phyloP scores from a whole-genome alignment of 2,329 filamentous ascomycete species.

The Sordariomycetes sp. region DNA sequence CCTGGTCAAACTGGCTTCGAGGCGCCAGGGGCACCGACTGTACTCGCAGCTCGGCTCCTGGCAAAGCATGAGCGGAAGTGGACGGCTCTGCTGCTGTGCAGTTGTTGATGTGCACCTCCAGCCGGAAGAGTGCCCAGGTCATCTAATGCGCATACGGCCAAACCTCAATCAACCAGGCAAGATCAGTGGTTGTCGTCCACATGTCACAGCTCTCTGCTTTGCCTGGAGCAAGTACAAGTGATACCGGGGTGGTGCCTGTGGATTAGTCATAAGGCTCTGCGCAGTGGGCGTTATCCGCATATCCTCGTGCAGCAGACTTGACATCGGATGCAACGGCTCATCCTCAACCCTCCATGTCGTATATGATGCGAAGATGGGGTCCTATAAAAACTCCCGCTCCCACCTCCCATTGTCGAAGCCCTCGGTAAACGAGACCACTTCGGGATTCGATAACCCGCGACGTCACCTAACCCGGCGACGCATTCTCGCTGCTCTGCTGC shows the following conservation, averaged over 20 bases:
- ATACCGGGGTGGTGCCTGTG: no score
- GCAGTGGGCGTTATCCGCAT: no score
- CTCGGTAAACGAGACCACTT: background rate
- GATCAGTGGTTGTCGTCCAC: no score
- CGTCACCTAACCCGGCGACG: slow-evolving; percentile 9
- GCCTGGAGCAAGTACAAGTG: no score
- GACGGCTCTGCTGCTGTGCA: background rate
- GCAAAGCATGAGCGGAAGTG: background rate
- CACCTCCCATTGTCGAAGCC: background rate
- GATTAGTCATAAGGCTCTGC: no score
- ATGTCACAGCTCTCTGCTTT: no score
- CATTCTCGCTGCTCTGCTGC: slow-evolving; percentile 13
- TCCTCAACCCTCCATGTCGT: background rate
- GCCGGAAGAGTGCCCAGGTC: no score
- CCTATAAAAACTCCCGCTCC: background rate
- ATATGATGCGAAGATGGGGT: background rate
- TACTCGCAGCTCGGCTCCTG: background rate
- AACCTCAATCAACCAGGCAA: no score
- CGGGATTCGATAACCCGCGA: background rate
- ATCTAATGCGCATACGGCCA: no score
- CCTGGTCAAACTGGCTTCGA: background rate
- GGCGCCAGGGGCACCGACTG: background rate
- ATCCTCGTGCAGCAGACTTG: no score
- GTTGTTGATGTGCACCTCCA: background rate
- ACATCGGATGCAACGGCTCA: no score